These are phyloP conservation scores for Saccharomycopsis guyanensis DNA, from an alignment of 805 yeast species.

Conservation along the genomic window DNA sequence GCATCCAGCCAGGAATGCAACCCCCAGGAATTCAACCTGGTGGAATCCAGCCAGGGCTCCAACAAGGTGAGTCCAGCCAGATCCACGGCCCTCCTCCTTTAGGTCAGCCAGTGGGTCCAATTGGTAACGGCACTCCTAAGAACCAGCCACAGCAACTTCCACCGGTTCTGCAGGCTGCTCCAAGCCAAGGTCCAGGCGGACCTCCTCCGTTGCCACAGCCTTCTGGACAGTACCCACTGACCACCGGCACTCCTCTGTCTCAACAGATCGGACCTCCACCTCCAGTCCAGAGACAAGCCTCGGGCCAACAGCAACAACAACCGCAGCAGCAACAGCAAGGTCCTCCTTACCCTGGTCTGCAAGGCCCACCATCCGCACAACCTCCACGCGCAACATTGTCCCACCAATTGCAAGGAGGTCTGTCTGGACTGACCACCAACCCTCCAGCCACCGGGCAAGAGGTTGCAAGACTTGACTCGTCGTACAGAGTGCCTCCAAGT, in stretches of 20 bases:
- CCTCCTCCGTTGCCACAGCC: constrained; percentile 1
- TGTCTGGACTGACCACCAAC: constrained; percentile 31
- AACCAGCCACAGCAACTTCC: constrained; percentile 16
- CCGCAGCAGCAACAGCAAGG: constrained; percentile 4
- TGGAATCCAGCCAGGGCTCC: constrained; percentile 18
- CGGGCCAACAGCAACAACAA: constrained; percentile 4
- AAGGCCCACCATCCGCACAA: constrained; percentile 3
- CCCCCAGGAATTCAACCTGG: constrained; percentile 19
- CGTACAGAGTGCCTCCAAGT: constrained; percentile 38
- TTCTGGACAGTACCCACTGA: neutral
- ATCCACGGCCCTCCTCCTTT: constrained; percentile 1
- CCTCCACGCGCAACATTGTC: constrained; percentile 9
- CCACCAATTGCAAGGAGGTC: constrained; percentile 22
- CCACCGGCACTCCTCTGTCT: neutral
- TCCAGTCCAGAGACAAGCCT: neutral
- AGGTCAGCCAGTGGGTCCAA: neutral
- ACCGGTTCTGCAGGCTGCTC: constrained; percentile 6
- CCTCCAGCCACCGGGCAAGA: constrained; percentile 1
- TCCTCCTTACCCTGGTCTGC: constrained; percentile 1
- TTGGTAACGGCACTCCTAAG: constrained; percentile 19
- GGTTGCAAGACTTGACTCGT: constrained; percentile 33
- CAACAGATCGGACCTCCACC: constrained; percentile 4
- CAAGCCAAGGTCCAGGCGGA: neutral
- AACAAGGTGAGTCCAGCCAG: constrained; percentile 7
- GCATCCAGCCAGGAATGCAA: constrained; percentile 19